Evolutionary conservation across 2,329 filamentous ascomycete genomes (phyloP).

Genomic region (Geosmithia morbida): DNA sequence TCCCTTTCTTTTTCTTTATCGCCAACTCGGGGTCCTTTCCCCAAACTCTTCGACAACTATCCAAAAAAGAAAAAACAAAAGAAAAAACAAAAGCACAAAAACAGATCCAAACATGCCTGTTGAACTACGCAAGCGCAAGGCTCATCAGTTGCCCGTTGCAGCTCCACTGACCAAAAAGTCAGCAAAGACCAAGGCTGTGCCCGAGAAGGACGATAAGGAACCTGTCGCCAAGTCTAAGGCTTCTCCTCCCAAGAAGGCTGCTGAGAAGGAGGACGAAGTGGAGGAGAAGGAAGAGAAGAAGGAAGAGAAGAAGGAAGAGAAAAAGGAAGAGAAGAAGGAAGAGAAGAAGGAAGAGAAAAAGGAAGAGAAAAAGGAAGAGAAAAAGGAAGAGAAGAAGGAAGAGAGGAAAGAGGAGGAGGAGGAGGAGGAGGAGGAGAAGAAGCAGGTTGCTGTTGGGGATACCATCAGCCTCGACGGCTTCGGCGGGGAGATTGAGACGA

Average conservation of each 20-base stretch:
- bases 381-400: conserved; percentile 4
- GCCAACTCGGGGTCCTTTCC: no score
- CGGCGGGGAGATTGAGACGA: conserved; percentile 64
- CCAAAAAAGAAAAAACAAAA: no score
- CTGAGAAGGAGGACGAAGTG: conserved; percentile 5
- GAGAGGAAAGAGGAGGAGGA: conserved; percentile 5
- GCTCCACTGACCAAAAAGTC: conserved; percentile 27
- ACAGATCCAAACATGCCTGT: conserved; percentile 30
- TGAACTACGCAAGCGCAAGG: conserved; percentile 48
- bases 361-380: conserved; percentile 7
- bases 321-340: conserved; percentile 8
- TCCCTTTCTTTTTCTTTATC: no score
- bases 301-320: conserved; percentile 4
- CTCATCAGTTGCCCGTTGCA: conserved; percentile 30
- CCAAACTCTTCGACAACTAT: no score
- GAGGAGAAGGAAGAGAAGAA: conserved; percentile 8
- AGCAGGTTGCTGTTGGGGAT: conserved; percentile 37
- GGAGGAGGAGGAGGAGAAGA: conserved; percentile 7
- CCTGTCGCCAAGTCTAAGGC: conserved; percentile 2
- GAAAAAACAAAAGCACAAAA: no score
- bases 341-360: conserved; percentile 5
- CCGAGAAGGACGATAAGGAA: conserved; percentile 18
- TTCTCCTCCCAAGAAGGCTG: conserved; percentile 5
- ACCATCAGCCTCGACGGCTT: conserved; percentile 42
- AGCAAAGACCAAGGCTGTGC: conserved; percentile 11